These are phyloP conservation scores for Aspergillus quadrilineatus DNA, from an alignment of 2,329 filamentous ascomycete species.

Conservation along the genomic window DNA sequence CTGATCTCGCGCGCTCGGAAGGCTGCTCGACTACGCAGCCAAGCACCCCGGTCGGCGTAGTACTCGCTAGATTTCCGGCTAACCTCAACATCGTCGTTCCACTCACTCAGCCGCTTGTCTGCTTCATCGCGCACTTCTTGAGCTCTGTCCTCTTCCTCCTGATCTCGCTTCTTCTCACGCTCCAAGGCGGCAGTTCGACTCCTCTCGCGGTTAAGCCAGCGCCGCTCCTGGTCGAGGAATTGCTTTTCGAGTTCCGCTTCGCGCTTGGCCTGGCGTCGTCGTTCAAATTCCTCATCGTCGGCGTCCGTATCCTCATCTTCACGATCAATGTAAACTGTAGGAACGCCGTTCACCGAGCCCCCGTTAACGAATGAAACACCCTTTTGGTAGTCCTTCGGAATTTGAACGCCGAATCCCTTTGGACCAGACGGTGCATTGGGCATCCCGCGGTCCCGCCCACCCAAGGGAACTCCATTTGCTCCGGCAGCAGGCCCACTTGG, in stretches of 20 bases:
- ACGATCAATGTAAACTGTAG: conserved; percentile 53
- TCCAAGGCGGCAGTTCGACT: conserved; percentile 80
- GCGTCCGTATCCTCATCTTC: conserved; percentile 88
- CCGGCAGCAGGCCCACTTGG: conserved; percentile 62
- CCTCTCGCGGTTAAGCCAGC: conserved; percentile 87
- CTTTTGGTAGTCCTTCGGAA: conserved; percentile 71
- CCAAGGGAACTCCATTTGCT: conserved; percentile 74
- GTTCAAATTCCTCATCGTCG: conserved; percentile 81
- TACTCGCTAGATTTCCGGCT: conserved; percentile 72
- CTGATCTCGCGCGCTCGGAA: conserved; percentile 72
- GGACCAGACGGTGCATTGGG: conserved; percentile 74
- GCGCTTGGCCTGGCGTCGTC: conserved; percentile 67
- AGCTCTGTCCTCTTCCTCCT: conserved; percentile 66
- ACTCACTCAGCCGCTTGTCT: conserved; percentile 71
- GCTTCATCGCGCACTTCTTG: conserved; percentile 66
- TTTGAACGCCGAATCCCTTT: conserved; percentile 61
- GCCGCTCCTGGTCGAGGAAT: conserved; percentile 80
- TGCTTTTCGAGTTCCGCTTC: conserved; percentile 74
- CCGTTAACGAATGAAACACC: conserved; percentile 82
- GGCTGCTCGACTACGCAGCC: conserved; percentile 75
- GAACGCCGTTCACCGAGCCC: conserved; percentile 62
- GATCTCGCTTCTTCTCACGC: conserved; percentile 77
- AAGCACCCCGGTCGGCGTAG: conserved; percentile 80
- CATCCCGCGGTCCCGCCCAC: conserved; percentile 66
- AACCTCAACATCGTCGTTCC: conserved; percentile 85